Evolutionary conservation across 345 rosid species (phyloP).

Genomic region (Euphorbia peplus): DNA sequence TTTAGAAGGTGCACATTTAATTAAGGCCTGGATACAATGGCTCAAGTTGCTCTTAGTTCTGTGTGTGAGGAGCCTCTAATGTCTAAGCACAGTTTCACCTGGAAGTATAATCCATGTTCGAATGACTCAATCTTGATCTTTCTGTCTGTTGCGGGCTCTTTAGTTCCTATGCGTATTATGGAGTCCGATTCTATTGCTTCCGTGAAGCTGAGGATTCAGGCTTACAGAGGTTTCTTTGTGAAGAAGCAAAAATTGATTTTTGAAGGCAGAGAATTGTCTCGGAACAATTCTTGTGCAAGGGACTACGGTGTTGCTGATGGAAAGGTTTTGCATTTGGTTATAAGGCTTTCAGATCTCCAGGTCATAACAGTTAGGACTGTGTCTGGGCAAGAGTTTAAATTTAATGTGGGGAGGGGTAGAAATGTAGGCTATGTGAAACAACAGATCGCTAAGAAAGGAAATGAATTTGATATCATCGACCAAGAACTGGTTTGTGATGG

Average conservation of each 20-base stretch:
- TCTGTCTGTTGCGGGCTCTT: constrained; percentile 54
- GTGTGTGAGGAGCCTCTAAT: constrained; percentile 43
- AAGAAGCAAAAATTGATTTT: constrained; percentile 67
- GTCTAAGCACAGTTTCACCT: constrained; percentile 32
- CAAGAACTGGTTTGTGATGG: constrained; percentile 66
- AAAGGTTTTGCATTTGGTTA: constrained; percentile 60
- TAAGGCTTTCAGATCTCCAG: constrained; percentile 62
- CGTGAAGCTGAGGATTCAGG: constrained; percentile 76
- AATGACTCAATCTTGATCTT: constrained; percentile 52
- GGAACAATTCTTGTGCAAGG: constrained; percentile 39
- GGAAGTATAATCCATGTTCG: constrained; percentile 28
- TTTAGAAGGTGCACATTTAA: neutral
- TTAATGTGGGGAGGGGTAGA: constrained; percentile 57
- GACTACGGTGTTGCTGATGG: constrained; percentile 66
- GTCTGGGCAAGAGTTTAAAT: constrained; percentile 59
- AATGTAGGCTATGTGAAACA: constrained; percentile 77
- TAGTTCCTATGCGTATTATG: constrained; percentile 57
- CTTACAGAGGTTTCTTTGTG: constrained; percentile 53
- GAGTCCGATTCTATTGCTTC: constrained; percentile 71
- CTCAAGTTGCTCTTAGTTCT: constrained; percentile 57
- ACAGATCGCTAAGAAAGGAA: constrained; percentile 55
- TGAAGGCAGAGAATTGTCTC: constrained; percentile 59
- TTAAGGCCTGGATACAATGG: constrained; percentile 21
- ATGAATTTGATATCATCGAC: constrained; percentile 41
- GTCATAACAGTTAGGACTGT: constrained; percentile 57